A percentile compares a stretch with the other conserved stretches of the same genome.
Conservation (phyloP, 1,139 yeast genomes). For the Meyerozyma smithsonii region DNA sequence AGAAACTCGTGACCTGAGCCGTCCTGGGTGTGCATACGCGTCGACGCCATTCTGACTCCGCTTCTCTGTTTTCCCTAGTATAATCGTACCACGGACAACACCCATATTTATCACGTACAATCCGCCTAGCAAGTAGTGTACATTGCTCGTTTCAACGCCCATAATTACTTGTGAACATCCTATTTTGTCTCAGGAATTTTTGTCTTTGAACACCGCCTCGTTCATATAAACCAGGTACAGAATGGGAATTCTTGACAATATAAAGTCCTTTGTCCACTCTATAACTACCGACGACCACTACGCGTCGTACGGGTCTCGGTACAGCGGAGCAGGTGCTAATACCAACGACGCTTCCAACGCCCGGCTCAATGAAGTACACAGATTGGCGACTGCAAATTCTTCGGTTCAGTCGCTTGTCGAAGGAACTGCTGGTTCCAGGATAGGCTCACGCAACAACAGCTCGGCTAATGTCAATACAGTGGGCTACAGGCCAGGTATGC, state of each 20-base stretch:
- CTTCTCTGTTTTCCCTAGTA: background rate
- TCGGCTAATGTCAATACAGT: conserved; percentile 27
- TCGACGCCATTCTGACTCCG: conserved; percentile 1
- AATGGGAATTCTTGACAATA: conserved; percentile 42
- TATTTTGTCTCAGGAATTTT: background rate
- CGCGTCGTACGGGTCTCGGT: conserved; percentile 53
- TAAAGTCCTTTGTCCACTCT: conserved; percentile 53
- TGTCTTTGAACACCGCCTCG: background rate
- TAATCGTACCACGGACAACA: background rate
- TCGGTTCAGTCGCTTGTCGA: background rate
- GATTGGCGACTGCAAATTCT: conserved; percentile 19
- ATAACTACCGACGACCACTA: conserved; percentile 63
- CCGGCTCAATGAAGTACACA: conserved; percentile 40
- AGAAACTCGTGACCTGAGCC: background rate
- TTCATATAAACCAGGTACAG: conserved; percentile 1
- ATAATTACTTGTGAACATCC: background rate
- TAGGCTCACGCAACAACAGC: conserved; percentile 31
- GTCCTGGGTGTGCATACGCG: background rate
- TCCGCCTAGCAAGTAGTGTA: too few species aligned
- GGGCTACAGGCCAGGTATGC: conserved; percentile 34
- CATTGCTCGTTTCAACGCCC: background rate
- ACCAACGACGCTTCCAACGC: conserved; percentile 20
- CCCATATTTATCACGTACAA: too few species aligned
- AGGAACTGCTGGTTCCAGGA: conserved; percentile 1
- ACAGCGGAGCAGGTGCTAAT: conserved; percentile 21